Percentiles rank a stretch among this genome's conserved stretches.
Conservation (phyloP, 2,329 filamentous ascomycete genomes). For the Hypoxylon sp. region DNA sequence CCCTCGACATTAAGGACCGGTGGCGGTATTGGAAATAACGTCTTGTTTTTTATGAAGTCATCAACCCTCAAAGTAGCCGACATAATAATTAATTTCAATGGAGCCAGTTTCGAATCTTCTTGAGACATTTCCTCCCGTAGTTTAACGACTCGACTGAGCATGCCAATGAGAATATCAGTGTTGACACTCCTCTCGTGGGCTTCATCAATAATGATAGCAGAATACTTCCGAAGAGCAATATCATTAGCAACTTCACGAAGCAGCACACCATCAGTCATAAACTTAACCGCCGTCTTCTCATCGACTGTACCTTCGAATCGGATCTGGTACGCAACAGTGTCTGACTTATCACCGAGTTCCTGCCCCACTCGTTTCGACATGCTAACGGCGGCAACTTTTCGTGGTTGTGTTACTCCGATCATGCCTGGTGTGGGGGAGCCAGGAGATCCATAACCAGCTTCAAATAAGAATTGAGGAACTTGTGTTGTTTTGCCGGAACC, state of each 20-base stretch:
- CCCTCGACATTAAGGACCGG: conserved; percentile 92
- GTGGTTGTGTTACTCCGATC: conserved; percentile 95
- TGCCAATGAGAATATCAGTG: conserved; percentile 97
- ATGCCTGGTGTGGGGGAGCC: conserved; percentile 87
- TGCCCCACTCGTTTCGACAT: conserved; percentile 94
- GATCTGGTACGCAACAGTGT: conserved; percentile 91
- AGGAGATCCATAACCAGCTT: conserved; percentile 88
- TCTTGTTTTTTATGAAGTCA: conserved; percentile 88
- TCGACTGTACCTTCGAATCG: conserved; percentile 90
- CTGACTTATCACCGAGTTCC: conserved; percentile 84
- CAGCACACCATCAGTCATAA: conserved; percentile 98
- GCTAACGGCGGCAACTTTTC: conserved; percentile 94
- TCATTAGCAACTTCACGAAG: conserved; percentile 92
- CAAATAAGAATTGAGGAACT: conserved; percentile 94
- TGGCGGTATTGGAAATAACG: conserved; percentile 82
- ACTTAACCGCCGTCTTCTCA: conserved; percentile 90
- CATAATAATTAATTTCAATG: conserved; percentile 97
- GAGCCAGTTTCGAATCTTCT: conserved; percentile 79
- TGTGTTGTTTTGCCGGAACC: conserved; percentile 99
- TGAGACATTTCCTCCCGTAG: conserved; percentile 81
- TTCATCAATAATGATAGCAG: conserved; percentile 94
- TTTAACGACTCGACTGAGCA: conserved; percentile 93
- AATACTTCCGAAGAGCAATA: conserved; percentile 90
- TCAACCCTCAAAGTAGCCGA: conserved; percentile 93
- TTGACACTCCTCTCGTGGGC: conserved; percentile 98